Evolutionary conservation across 2,329 filamentous ascomycete genomes (phyloP).

Genomic region (Pseudocercospora crystallina): DNA sequence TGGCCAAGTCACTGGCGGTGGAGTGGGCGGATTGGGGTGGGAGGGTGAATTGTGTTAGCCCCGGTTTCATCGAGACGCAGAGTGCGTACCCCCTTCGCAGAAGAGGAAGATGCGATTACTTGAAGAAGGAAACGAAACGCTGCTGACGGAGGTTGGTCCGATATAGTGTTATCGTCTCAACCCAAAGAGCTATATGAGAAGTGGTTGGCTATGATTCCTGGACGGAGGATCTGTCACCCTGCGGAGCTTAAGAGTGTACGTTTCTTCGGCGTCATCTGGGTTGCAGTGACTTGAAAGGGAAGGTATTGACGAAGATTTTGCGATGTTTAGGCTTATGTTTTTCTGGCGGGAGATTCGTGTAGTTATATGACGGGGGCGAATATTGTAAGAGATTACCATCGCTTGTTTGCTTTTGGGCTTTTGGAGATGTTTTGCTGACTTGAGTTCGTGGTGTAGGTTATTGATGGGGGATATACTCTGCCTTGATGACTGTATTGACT

Average conservation of each 20-base stretch:
- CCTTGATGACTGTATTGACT: too few relatives aligned
- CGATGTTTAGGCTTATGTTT: constrained; percentile 51
- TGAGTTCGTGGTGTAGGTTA: too few relatives aligned
- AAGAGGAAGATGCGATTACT: too few relatives aligned
- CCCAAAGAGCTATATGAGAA: constrained; percentile 41
- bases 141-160: too few relatives aligned
- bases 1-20: constrained; percentile 72
- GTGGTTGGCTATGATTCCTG: constrained; percentile 43
- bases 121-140: too few relatives aligned
- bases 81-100: too few relatives aligned
- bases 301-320: too few relatives aligned
- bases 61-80: constrained; percentile 44
- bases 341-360: constrained; percentile 49
- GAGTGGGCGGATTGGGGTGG: constrained; percentile 79
- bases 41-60: constrained; percentile 45
- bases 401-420: too few relatives aligned
- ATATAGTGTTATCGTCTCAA: constrained; percentile 35
- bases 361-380: constrained; percentile 52
- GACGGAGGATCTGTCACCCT: constrained; percentile 37
- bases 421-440: too few relatives aligned
- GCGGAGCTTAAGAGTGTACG: constrained; percentile 39
- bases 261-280: too few relatives aligned
- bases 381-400: too few relatives aligned
- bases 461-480: constrained; percentile 52
- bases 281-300: too few relatives aligned